phyloP scores from a whole-genome alignment of 2,329 filamentous ascomycete species.

The Colletotrichum simmondsii region DNA sequence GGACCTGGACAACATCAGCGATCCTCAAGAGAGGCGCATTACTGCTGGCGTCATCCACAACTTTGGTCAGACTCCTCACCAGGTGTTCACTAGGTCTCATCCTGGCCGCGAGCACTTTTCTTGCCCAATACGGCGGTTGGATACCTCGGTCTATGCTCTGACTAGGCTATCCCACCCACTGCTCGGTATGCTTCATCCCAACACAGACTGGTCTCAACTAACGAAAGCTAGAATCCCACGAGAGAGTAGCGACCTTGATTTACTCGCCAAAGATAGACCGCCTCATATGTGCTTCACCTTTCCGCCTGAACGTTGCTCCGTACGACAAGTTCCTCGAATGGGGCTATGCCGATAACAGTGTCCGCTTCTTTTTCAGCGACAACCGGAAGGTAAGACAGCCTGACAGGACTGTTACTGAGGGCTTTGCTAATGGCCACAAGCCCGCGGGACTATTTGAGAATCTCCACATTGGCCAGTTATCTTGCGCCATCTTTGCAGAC shows the following conservation, averaged over 20 bases:
- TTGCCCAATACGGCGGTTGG: constrained; percentile 75
- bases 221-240: constrained; percentile 67
- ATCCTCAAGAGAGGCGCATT: constrained; percentile 86
- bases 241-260: constrained; percentile 82
- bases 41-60: constrained; percentile 98
- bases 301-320: constrained; percentile 88
- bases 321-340: constrained; percentile 96
- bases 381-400: constrained; percentile 71
- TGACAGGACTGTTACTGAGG: neutral
- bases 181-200: constrained; percentile 60
- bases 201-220: neutral
- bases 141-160: constrained; percentile 80
- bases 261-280: constrained; percentile 85
- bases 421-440: constrained; percentile 45
- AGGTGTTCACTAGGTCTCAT: constrained; percentile 88
- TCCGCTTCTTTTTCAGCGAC: constrained; percentile 90
- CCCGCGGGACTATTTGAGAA: constrained; percentile 92
- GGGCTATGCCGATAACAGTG: constrained; percentile 93
- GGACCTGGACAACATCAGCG: constrained; percentile 89
- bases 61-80: constrained; percentile 96
- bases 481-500: constrained; percentile 85
- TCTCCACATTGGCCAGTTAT: constrained; percentile 90
- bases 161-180: constrained; percentile 83
- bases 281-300: constrained; percentile 83
- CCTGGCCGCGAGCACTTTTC: constrained; percentile 77